Evolutionary conservation across 1,284 basidiomycete species (phyloP), one percentile per base, ranked within the genome.

Genomic region (Volvariella volvacea): DNA sequence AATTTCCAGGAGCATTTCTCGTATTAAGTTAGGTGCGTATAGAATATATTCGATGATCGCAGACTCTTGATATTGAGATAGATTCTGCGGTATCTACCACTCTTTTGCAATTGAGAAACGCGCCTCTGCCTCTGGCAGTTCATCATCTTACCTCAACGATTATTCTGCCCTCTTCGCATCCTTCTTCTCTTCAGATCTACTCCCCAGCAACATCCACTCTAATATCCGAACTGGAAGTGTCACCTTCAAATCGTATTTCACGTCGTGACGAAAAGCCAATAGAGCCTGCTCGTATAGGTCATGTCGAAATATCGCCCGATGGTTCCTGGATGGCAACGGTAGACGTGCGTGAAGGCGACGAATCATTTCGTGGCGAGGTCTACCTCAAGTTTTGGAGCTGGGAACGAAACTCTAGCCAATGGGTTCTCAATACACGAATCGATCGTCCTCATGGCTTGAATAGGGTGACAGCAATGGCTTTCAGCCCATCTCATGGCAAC

Each of bases 291-390:
- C 75, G 83, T 14, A 88, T 98, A 6, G 84, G 90, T 46, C 71
- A 70, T 16, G 80, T 78, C 4, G 78, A 74, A 2, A 71, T 94
- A 44, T 87, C 86, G 2, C 63, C 73, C 4, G 71, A 64, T 31
- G 86, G 83, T n/a, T 73, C 81, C 42, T 98, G 95, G 94, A 84
- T 99, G 83, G 92, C 92, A 1, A 96, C 95, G 0, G 65, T 93
- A 31, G 95, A 99, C 62, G 68, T 68, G 25, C 78, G 93, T 47
- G 75, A 80, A 48, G 80, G 76, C 12, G 80, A 85, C 38, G 78
- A 78, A 15, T 67, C 69, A 17, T 77, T 83, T 53, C 73, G 71
- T 43, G 64, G 71, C 8, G 89, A 93, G 56, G 72, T 85, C 17
- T 85, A 87, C 55, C 74, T 99, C 53, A 98, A 98, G 66, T 67